A percentile compares a stretch with the other conserved stretches of the same genome.
Conservation (phyloP, 2,329 filamentous ascomycete genomes). For the Colletotrichum lentis region DNA sequence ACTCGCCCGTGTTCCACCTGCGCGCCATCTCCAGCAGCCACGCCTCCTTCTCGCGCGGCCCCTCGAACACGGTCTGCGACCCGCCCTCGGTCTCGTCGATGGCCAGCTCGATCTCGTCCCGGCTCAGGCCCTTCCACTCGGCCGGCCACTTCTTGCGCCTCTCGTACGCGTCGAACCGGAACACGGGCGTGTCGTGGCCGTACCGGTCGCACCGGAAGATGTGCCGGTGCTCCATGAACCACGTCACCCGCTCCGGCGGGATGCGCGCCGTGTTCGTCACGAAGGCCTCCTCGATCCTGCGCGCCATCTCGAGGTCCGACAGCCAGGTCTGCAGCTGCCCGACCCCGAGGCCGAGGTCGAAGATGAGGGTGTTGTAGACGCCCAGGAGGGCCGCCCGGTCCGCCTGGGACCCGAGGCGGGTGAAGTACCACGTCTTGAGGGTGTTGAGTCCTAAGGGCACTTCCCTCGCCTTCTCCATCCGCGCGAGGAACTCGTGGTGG, state of each 20-base stretch:
- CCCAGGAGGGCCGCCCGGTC: conserved; percentile 12
- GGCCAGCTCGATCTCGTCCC: neutral
- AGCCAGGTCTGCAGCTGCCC: neutral
- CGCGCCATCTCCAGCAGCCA: neutral
- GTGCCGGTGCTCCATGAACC: neutral
- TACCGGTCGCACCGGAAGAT: neutral
- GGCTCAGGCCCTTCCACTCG: conserved; percentile 1
- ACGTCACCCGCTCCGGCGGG: neutral
- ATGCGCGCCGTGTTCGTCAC: neutral
- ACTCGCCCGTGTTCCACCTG: neutral
- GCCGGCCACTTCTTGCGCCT: neutral
- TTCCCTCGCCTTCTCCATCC: neutral
- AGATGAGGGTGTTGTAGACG: conserved; percentile 16
- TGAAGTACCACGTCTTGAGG: conserved; percentile 11
- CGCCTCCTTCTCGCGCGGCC: neutral
- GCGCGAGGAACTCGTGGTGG: neutral
- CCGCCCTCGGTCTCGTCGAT: neutral
- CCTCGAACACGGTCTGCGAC: neutral
- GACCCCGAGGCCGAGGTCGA: neutral
- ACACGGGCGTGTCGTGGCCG: neutral
- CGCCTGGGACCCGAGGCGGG: neutral
- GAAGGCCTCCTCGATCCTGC: neutral
- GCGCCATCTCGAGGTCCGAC: neutral
- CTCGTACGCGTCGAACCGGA: neutral
- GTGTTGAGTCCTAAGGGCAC: neutral